These are phyloP conservation scores for Pseudocercospora vitis DNA, from an alignment of 2,329 filamentous ascomycete genomes.

Conservation along the genomic window DNA sequence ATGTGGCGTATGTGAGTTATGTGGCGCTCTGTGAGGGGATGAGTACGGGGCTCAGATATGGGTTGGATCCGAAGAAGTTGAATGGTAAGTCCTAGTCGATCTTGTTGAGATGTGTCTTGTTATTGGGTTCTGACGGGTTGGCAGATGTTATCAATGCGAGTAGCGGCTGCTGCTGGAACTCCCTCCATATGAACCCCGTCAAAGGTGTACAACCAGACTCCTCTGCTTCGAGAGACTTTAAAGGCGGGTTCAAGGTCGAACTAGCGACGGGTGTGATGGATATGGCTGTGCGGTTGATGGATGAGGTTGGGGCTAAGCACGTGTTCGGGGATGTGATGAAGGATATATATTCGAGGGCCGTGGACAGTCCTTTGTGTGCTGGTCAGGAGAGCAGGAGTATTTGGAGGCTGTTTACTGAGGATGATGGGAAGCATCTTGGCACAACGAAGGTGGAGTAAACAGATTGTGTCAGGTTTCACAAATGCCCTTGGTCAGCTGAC, in stretches of 20 bases:
- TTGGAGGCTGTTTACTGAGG: conserved; percentile 10
- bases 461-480: too few species aligned
- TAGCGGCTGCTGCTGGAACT: conserved; percentile 42
- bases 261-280: conserved; percentile 38
- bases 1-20: conserved; percentile 57
- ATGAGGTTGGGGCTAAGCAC: conserved; percentile 39
- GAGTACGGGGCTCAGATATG: conserved; percentile 58
- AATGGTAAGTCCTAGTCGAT: neutral
- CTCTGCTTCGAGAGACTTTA: conserved; percentile 41
- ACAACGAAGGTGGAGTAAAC: conserved; percentile 13
- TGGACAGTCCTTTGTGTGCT: conserved; percentile 10
- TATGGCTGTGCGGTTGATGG: conserved; percentile 37
- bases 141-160: conserved; percentile 50
- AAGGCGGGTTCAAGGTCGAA: conserved; percentile 42
- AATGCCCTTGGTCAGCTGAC: too few species aligned
- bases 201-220: conserved; percentile 40
- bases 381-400: conserved; percentile 13
- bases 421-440: neutral
- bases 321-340: conserved; percentile 28
- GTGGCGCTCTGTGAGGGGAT: conserved; percentile 59
- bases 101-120: neutral
- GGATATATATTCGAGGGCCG: conserved; percentile 13
- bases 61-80: conserved; percentile 48
- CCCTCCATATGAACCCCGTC: conserved; percentile 33
- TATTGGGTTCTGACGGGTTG: conserved; percentile 33